These are phyloP conservation scores for Aspergillus sp. DNA, from an alignment of 2,329 filamentous ascomycete genomes.

Conservation along the genomic window DNA sequence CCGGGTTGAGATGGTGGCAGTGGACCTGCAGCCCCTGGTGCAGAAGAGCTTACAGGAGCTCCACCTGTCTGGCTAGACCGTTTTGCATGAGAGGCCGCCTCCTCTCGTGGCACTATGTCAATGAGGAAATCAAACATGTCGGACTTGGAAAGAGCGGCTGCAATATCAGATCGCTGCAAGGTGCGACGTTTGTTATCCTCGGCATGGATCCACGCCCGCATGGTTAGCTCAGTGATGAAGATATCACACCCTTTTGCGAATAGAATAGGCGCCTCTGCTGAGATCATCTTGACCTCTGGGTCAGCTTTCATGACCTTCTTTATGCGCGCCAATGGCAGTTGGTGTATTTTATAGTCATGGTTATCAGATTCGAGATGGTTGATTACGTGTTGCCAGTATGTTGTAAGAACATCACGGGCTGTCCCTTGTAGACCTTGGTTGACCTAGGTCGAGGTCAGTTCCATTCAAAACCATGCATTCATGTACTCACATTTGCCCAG, in stretches of 20 bases:
- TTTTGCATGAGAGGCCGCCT: constrained; percentile 80
- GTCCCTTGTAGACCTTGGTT: constrained; percentile 89
- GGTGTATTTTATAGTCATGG: constrained; percentile 98
- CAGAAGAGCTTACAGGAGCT: constrained; percentile 45
- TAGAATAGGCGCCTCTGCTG: constrained; percentile 91
- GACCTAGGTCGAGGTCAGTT: constrained; percentile 51
- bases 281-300: constrained; percentile 99
- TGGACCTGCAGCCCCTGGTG: constrained; percentile 28
- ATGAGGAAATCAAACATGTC: constrained; percentile 99
- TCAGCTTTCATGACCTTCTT: constrained; percentile 99
- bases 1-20: constrained; percentile 39
- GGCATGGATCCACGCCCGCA: constrained; percentile 98
- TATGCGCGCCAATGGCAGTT: constrained; percentile 92
- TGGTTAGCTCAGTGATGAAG: constrained; percentile 97
- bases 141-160: constrained; percentile 88
- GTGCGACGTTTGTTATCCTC: constrained; percentile 98
- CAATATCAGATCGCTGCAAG: constrained; percentile 91
- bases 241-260: constrained; percentile 99
- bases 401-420: constrained; percentile 95
- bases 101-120: constrained; percentile 94
- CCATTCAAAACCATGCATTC: not conserved
- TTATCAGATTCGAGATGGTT: constrained; percentile 89
- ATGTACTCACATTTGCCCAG: constrained; percentile 76
- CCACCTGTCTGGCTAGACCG: constrained; percentile 49
- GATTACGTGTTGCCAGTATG: constrained; percentile 99